Conservation (phyloP, 306 rosid genomes). For the Pyrus communis region DNA sequence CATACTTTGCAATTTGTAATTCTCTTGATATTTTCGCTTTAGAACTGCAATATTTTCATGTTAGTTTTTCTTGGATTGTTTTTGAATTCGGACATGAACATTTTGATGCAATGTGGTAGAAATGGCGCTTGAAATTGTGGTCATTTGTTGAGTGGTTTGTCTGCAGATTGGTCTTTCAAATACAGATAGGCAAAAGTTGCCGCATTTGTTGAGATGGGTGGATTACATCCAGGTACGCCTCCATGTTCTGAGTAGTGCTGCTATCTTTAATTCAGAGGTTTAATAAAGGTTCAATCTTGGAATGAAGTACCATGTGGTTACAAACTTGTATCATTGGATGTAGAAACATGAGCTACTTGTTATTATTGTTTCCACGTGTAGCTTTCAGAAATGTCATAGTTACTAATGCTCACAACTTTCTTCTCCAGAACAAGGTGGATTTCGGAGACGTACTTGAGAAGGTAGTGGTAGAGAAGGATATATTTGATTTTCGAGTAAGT, state of each 20-base stretch:
- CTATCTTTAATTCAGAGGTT: neutral
- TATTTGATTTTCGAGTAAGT: constrained; percentile 67
- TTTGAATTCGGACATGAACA: neutral
- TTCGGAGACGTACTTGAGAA: constrained; percentile 47
- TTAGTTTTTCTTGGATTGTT: neutral
- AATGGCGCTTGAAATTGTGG: constrained; percentile 2
- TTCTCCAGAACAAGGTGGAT: constrained; percentile 55
- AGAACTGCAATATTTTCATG: neutral
- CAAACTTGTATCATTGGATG: neutral
- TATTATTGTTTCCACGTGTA: neutral
- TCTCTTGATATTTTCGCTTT: neutral
- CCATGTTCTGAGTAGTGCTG: neutral
- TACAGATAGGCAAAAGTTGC: constrained; percentile 46
- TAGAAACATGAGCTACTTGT: neutral
- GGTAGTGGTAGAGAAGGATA: constrained; percentile 44
- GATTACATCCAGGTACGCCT: constrained; percentile 72
- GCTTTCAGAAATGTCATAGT: neutral
- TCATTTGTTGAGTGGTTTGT: constrained; percentile 31
- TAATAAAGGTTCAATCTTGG: neutral
- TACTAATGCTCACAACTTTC: neutral
- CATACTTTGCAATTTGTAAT: neutral
- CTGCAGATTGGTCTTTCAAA: constrained; percentile 62
- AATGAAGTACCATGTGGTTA: neutral
- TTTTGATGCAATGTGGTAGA: neutral
- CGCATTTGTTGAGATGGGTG: constrained; percentile 76